These are phyloP conservation scores for Dactylellina leptospora DNA, from an alignment of 2,329 filamentous ascomycete species.

Conservation along the genomic window DNA sequence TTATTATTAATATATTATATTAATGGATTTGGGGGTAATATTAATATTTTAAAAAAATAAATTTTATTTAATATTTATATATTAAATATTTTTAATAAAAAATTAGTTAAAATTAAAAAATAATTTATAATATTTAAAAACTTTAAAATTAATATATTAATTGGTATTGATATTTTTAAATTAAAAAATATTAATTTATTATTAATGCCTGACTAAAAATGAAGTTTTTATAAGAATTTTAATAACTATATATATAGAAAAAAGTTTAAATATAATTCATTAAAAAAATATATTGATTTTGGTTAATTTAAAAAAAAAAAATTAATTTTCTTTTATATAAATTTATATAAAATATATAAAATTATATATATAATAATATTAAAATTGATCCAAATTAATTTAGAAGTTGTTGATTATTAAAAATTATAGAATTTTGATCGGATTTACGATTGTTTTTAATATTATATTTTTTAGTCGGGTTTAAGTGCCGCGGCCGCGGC, in stretches of 20 bases:
- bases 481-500: too few species aligned
- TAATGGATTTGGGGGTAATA: background rate
- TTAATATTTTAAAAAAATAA: constrained; percentile 2
- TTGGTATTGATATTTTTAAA: constrained; percentile 4
- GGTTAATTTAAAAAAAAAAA: constrained; percentile 3
- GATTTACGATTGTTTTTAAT: too few species aligned
- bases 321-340: background rate
- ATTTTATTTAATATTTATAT: constrained; percentile 2
- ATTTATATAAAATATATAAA: constrained; percentile 1
- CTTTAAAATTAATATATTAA: constrained; percentile 11
- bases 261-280: background rate
- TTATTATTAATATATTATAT: background rate
- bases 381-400: background rate
- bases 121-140: background rate
- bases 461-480: too few species aligned
- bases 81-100: constrained; percentile 1
- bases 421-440: too few species aligned
- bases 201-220: background rate
- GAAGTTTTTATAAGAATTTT: background rate
- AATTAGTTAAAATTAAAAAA: background rate
- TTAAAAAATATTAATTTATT: constrained; percentile 7
- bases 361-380: background rate
- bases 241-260: background rate
- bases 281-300: constrained; percentile 2
- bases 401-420: background rate